Base-by-base conservation (phyloP, 345 rosid species). In the Cardiospermum halicacabum region DNA sequence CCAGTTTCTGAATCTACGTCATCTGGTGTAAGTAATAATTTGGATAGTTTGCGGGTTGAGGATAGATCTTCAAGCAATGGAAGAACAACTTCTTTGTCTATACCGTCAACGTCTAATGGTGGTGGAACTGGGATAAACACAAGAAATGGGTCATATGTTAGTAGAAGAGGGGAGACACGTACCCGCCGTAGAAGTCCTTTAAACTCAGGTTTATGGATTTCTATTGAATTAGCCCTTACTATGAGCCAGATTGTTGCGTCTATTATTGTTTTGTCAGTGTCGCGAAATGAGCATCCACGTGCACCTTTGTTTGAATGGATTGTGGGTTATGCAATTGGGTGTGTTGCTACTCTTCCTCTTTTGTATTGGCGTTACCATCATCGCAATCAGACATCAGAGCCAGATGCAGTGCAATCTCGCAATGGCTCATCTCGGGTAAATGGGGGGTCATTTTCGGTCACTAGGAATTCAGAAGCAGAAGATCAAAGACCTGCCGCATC, bases 181-280 rank as follows among this genome's bases (percentile, higher is more conserved):
- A 16, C 10, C 51, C 89, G 92, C 5, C 91, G 85, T 36, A 81
- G 99, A 72, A 94, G 96, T 78, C 99, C 97, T 9, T 58, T 91
- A 69, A 94, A 91, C 74, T 90, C 99, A n/a, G 95, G 91, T 36
- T 58, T 85, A 58, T 94, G 99, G 97, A 91, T 94, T 64, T 91
- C 97, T 51, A 72, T 87, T 45, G 97, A 94, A 70, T 79, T 94
- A 61, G 67, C 71, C 40, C 85, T 94, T 60, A 94, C 99, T 34
- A 50, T 91, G 69, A 82, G 96, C 70, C 99, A 94, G 81, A 87
- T 94, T 69, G 66, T 89, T 69, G 96, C 97, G 27, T 85, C 99
- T 7, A 58, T 87, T 40, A 78, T 89, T 47, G 95, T 94, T 56
- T 79, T 87, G 75, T 82, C 92, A 15, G 53, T 87, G 67, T 91